Evolutionary conservation across 352 stramenopile genomes (phyloP).

Genomic region (Thalassiosira mediterranea): DNA sequence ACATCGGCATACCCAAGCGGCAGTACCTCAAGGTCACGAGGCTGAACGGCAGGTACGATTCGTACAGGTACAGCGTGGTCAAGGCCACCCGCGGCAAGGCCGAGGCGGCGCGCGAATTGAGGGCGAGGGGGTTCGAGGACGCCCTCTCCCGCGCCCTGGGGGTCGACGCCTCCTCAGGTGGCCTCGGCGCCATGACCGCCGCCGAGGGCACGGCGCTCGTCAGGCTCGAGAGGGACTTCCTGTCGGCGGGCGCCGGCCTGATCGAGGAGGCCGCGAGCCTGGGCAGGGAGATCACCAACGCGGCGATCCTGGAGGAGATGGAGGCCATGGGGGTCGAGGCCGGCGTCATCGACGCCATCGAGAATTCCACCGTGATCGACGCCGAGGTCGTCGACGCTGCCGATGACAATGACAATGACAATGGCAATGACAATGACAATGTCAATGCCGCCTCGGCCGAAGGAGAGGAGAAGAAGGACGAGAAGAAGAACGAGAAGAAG

Average conservation of each 20-base stretch:
- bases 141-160: conserved; percentile 52
- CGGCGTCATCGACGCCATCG: conserved; percentile 51
- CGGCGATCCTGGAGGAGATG: conserved; percentile 65
- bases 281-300: conserved; percentile 57
- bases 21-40: conserved; percentile 73
- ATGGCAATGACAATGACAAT: conserved; percentile 9
- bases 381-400: conserved; percentile 29
- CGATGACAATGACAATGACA: conserved; percentile 6
- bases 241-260: conserved; percentile 57
- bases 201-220: conserved; percentile 56
- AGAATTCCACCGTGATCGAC: conserved; percentile 33
- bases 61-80: conserved; percentile 73
- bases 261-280: conserved; percentile 41
- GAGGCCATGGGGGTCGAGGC: conserved; percentile 59
- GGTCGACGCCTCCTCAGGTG: background rate
- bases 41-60: conserved; percentile 73
- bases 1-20: conserved; percentile 68
- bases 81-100: conserved; percentile 70
- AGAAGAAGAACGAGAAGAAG: conserved; percentile 20
- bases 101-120: conserved; percentile 55
- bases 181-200: conserved; percentile 7
- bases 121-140: conserved; percentile 61
- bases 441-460: background rate
- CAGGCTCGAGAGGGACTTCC: conserved; percentile 67
- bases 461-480: background rate